Evolutionary conservation across 2,329 filamentous ascomycete species (phyloP), one percentile per base, ranked within the genome.

Genomic region (Diaporthe humulicola): DNA sequence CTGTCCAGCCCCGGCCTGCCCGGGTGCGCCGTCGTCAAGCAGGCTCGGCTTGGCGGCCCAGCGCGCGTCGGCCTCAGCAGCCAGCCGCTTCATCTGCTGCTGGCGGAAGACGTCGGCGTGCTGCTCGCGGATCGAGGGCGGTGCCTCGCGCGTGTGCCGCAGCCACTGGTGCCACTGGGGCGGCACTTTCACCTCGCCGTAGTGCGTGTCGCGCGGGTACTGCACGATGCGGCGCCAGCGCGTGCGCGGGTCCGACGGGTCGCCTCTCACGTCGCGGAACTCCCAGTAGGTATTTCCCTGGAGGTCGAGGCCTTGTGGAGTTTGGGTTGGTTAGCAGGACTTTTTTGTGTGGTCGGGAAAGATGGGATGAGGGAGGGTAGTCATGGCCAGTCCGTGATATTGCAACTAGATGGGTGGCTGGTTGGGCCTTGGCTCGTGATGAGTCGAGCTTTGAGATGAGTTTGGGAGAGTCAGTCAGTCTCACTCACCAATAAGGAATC

Each of bases 141-240:
- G 85, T 0, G 87, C 81, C 3, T 80, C 76, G 28, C 92, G 89
- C 60, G 88, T 90, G 81, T 93, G 87, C 22, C 92, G 90, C 66
- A 93, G 86, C 92, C 92, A 93, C 79, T 93, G 91, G 82, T 93
- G 91, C 92, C 92, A 93, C 77, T 88, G 86, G 15, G 92, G 91
- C 70, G 88, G 85, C 75, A 93, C 90, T 73, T 83, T 83, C 71
- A 93, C 87, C 45, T 90, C 87, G 78, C 86, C 89, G 79, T 86
- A 85, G 81, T 90, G 89, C 3, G 87, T 87, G 57, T 84, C 84
- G 66, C 85, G 83, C 15, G 90, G 90, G 82, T 90, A 91, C 78
- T 90, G 80, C 66, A 92, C 90, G 77, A 93, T 92, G 80, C 91
- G 89, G 42, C 91, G 89, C 87, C 89, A 90, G 77, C 89, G 88